Percentiles rank a stretch among this genome's conserved stretches.
phyloP scores from a whole-genome alignment of 208 protist genomes.

The Angomonas ambiguus region DNA sequence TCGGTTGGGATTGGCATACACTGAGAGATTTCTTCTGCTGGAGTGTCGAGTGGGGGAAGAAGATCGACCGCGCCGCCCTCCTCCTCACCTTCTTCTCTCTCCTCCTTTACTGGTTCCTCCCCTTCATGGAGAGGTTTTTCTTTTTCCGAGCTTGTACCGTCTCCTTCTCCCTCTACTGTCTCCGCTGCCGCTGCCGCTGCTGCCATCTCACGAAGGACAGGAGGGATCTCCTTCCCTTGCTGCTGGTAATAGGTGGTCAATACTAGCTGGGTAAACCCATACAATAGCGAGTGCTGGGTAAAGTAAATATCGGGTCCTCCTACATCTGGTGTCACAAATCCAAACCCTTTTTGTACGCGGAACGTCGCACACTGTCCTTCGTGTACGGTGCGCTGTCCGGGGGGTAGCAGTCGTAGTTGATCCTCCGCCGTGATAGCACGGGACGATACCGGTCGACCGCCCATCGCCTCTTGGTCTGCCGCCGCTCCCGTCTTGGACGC shows the following conservation, averaged over 20 bases:
- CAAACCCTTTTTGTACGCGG: conserved; percentile 56
- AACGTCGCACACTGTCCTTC: conserved; percentile 60
- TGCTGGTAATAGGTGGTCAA: conserved; percentile 38
- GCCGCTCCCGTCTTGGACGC: background rate
- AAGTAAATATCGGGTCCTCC: conserved; percentile 86
- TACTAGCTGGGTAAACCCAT: conserved; percentile 61
- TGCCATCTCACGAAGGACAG: conserved; percentile 2
- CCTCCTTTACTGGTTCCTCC: background rate
- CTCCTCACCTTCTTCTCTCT: background rate
- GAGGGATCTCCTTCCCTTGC: conserved; percentile 20
- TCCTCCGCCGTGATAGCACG: conserved; percentile 43
- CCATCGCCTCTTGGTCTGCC: too few relatives aligned
- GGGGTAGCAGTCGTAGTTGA: conserved; percentile 64
- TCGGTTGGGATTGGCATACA: conserved; percentile 2
- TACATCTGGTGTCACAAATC: conserved; percentile 66
- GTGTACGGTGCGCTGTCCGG: conserved; percentile 45
- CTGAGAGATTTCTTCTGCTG: background rate
- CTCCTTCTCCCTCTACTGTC: background rate
- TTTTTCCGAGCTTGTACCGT: background rate
- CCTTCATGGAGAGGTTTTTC: too few relatives aligned
- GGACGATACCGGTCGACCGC: background rate
- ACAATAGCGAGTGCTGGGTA: conserved; percentile 41
- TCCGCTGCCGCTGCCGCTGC: background rate
- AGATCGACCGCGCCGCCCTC: background rate
- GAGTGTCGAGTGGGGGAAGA: background rate